These are phyloP conservation scores for Stephania cephalantha DNA, from an alignment of 164 flowering plant species.

Conservation along the genomic window DNA sequence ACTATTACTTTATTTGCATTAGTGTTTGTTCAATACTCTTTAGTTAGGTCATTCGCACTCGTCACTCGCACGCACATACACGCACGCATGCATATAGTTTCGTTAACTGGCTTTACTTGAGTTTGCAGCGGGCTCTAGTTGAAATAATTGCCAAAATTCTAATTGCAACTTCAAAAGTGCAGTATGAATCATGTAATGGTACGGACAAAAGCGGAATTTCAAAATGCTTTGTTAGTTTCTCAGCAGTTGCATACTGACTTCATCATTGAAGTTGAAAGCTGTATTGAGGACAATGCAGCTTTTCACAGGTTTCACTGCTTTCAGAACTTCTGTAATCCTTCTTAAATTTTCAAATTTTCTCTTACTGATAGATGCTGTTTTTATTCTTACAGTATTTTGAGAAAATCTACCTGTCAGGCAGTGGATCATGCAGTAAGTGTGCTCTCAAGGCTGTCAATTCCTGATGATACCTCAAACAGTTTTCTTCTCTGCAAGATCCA, in stretches of 20 bases:
- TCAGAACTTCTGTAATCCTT: not conserved
- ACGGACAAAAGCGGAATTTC: constrained; percentile 61
- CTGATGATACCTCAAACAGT: constrained; percentile 23
- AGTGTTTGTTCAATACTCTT: not conserved
- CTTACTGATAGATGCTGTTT: not conserved
- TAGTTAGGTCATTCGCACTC: not conserved
- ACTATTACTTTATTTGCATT: not conserved
- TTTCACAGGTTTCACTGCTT: constrained; percentile 62
- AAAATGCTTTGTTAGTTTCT: constrained; percentile 45
- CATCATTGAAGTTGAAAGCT: constrained; percentile 79
- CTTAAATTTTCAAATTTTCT: not conserved
- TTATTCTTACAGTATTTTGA: constrained; percentile 37
- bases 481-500: constrained; percentile 29
- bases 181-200: constrained; percentile 72
- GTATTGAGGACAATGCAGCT: constrained; percentile 59
- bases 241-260: constrained; percentile 43
- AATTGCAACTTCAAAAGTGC: constrained; percentile 17
- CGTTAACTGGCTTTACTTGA: not conserved
- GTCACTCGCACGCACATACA: not conserved
- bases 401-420: constrained; percentile 49
- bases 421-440: constrained; percentile 52
- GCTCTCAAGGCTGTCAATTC: constrained; percentile 34
- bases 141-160: not conserved
- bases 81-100: not conserved
- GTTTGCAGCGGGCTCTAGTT: not conserved